Base-by-base conservation (phyloP, 129 eudicot species). In the Calendula officinalis region DNA sequence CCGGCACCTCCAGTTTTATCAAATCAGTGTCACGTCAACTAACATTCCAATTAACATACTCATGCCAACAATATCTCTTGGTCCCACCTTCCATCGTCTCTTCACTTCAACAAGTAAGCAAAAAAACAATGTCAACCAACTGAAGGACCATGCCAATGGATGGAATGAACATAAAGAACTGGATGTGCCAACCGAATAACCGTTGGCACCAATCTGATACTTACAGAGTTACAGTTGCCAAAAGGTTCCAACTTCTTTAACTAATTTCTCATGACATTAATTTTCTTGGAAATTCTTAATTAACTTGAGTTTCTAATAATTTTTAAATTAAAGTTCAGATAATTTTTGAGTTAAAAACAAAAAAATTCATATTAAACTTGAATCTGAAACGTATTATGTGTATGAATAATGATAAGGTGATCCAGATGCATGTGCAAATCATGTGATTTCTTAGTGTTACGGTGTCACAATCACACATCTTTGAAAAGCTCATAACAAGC, bases 391-490 rank as follows among this genome's bases (percentile, higher is more conserved):
- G 44, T 17, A 41, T 30, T 64, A 48, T 44, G 45, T 35, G 8
- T 9, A 11, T 44, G 40, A 7, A 37, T 3, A 39, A 22, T 38
- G 49, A 49, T 37, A 17, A 50, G 34, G 45, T 69, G 74, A 69
- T 69, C 22, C 56, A 69, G 34, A 3, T 44, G 46, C 65, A 56
- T 57, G 74, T 69, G 66, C 66, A 58, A 57, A 16, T 56, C 66
- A 56, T 69, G 58, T 56, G 62, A 56, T 56, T 5, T 56, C 8
- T 56, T 56, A 56, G 61, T 56, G 61, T 34, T 15, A 56, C 6
- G 40, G 60, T 56, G 62, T n/a, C 43, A 56, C 43, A 56, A 56
- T 56, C 41, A 56, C 10, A 56, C 62, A 56, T 35, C 61, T 22
- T 60, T 35, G 15, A 10, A 39, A 27, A 43, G 17, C 11, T 57